Conservation (phyloP, 208 protist species). For the Leishmania martiniquensis region DNA sequence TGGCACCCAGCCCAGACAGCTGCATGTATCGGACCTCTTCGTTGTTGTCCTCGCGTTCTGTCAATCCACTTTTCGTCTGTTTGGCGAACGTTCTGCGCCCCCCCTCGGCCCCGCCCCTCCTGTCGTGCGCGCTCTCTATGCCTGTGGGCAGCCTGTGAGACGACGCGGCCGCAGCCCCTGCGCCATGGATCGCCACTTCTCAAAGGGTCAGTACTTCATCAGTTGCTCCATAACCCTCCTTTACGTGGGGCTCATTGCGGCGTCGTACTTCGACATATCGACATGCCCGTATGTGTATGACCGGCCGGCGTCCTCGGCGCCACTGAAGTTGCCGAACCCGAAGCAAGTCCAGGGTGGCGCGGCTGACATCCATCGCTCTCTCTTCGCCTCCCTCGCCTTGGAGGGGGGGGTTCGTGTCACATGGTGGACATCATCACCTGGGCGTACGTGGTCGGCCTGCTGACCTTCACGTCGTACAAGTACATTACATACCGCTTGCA, state of each 20-base stretch:
- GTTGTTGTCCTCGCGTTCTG: too few relatives aligned
- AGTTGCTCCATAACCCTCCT: conserved; percentile 60
- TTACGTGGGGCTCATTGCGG: conserved; percentile 51
- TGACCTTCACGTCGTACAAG: conserved; percentile 65
- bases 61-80: too few relatives aligned
- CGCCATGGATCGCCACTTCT: conserved; percentile 58
- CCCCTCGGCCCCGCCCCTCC: too few relatives aligned
- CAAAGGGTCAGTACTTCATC: conserved; percentile 59
- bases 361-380: conserved; percentile 25
- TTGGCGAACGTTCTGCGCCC: too few relatives aligned
- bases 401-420: conserved; percentile 51
- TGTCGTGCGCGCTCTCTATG: too few relatives aligned
- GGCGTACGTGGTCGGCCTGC: conserved; percentile 54
- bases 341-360: conserved; percentile 11
- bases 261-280: conserved; percentile 65
- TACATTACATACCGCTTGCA: conserved; percentile 56
- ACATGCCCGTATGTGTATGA: conserved; percentile 60
- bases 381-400: conserved; percentile 32
- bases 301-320: conserved; percentile 24
- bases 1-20: too few relatives aligned
- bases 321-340: conserved; percentile 8
- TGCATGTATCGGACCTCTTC: too few relatives aligned
- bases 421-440: conserved; percentile 73
- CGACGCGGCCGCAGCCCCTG: neutral
- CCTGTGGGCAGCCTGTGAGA: neutral